A percentile compares a stretch with the other conserved stretches of the same genome.
phyloP scores from a whole-genome alignment of 164 flowering plant genomes.

The Chimonanthus praecox region DNA sequence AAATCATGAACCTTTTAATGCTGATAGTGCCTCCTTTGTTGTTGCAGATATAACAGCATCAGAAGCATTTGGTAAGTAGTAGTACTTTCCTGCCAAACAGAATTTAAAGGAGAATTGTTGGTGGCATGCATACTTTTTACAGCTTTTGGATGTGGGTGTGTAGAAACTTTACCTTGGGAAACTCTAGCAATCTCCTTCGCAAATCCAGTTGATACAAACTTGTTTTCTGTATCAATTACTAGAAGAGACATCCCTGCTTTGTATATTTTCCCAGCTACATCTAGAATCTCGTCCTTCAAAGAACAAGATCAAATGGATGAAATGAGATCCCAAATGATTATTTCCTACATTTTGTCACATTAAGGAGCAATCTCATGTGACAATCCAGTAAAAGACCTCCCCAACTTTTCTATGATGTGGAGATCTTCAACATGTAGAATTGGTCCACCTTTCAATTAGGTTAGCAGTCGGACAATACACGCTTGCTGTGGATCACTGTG shows the following conservation, averaged over 20 bases:
- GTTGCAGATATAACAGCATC: constrained; percentile 94
- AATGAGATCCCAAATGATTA: background rate
- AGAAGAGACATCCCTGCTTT: constrained; percentile 96
- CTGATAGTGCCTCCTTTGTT: constrained; percentile 78
- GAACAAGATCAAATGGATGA: background rate
- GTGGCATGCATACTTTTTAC: background rate
- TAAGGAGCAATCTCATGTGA: too few relatives aligned
- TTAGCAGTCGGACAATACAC: background rate
- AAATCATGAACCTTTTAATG: constrained; percentile 57
- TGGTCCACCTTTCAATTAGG: background rate
- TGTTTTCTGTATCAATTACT: constrained; percentile 94
- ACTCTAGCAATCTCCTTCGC: constrained; percentile 97
- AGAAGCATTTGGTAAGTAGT: constrained; percentile 96
- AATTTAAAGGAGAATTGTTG: background rate
- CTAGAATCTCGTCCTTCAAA: constrained; percentile 87
- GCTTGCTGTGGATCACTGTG: background rate
- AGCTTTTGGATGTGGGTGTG: background rate
- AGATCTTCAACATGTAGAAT: background rate
- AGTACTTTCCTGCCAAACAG: constrained; percentile 71
- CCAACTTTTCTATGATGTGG: background rate
- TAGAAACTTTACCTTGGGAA: constrained; percentile 62
- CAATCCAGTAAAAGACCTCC: background rate
- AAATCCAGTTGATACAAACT: constrained; percentile 95
- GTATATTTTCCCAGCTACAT: constrained; percentile 92
- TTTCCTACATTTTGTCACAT: too few relatives aligned